phyloP scores from a whole-genome alignment of 1,284 basidiomycete species.

The Melampsora abietis-canadensis region DNA sequence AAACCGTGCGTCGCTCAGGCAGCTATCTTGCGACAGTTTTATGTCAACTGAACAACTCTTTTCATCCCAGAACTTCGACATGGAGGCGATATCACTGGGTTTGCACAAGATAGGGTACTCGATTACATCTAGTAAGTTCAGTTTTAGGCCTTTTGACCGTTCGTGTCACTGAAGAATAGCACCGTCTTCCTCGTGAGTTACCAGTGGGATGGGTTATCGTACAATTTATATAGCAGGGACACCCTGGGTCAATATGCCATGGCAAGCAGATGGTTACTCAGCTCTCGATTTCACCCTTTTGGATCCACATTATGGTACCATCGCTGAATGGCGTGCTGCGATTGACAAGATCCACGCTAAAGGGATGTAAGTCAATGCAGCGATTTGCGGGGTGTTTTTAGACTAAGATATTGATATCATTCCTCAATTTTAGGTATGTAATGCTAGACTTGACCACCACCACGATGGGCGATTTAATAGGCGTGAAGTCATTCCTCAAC shows the following conservation, averaged over 20 bases:
- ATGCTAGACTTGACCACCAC: constrained; percentile 89
- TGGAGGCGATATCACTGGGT: constrained; percentile 77
- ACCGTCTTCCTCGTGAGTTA: background rate
- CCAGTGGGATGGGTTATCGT: constrained; percentile 70
- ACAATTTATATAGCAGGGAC: constrained; percentile 85
- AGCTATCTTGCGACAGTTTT: background rate
- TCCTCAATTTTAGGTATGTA: constrained; percentile 59
- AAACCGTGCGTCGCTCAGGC: constrained; percentile 25
- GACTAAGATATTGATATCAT: background rate
- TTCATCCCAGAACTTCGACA: constrained; percentile 65
- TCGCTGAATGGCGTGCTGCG: constrained; percentile 70
- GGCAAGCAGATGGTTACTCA: constrained; percentile 92
- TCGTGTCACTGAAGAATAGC: background rate
- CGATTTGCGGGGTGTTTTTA: background rate
- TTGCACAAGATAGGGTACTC: constrained; percentile 62
- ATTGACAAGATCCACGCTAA: constrained; percentile 72
- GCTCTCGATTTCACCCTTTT: constrained; percentile 81
- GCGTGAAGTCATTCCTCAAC: constrained; percentile 76
- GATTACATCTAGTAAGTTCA: constrained; percentile 67
- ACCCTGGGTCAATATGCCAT: constrained; percentile 82
- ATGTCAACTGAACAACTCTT: background rate
- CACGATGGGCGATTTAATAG: constrained; percentile 81
- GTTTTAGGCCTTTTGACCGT: background rate
- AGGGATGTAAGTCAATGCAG: constrained; percentile 60
- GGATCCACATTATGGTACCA: constrained; percentile 83